Percentiles rank a stretch among this genome's conserved stretches.
Conservation (phyloP, 345 rosid genomes). For the Lumnitzera racemosa region DNA sequence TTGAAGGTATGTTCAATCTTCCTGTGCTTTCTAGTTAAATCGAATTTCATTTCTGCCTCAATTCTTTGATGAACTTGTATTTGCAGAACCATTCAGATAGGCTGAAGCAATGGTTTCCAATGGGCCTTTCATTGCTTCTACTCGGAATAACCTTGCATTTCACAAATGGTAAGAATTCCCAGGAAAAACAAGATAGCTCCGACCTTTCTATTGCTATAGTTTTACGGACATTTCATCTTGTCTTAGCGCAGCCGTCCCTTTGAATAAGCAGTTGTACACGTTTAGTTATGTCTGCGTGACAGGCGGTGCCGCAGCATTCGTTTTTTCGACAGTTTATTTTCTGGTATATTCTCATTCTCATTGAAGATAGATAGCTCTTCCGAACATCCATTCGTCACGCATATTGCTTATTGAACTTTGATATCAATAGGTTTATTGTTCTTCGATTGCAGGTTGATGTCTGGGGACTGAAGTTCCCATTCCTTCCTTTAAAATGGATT, state of each 20-base stretch:
- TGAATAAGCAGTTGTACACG: constrained; percentile 73
- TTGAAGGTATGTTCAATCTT: constrained; percentile 38
- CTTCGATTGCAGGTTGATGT: constrained; percentile 55
- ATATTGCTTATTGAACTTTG: too few species aligned
- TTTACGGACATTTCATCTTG: constrained; percentile 1
- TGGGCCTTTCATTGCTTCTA: constrained; percentile 49
- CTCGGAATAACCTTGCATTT: constrained; percentile 63
- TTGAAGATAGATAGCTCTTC: neutral
- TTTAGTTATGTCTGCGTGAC: constrained; percentile 81
- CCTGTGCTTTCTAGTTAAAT: neutral
- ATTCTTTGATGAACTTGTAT: constrained; percentile 4
- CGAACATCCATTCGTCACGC: too few species aligned
- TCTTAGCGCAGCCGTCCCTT: constrained; percentile 57
- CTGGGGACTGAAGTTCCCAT: constrained; percentile 29
- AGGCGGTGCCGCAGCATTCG: constrained; percentile 72
- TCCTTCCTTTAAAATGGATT: constrained; percentile 76
- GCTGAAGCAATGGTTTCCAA: constrained; percentile 64
- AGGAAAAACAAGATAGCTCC: neutral
- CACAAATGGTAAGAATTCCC: constrained; percentile 46
- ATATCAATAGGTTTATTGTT: too few species aligned
- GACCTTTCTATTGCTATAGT: neutral
- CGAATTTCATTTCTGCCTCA: constrained; percentile 3
- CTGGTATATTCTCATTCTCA: constrained; percentile 33
- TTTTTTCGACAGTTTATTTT: constrained; percentile 56
- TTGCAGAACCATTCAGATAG: constrained; percentile 54